Conservation (phyloP, 352 stramenopile genomes). For the Phytopythium ostracodes region DNA sequence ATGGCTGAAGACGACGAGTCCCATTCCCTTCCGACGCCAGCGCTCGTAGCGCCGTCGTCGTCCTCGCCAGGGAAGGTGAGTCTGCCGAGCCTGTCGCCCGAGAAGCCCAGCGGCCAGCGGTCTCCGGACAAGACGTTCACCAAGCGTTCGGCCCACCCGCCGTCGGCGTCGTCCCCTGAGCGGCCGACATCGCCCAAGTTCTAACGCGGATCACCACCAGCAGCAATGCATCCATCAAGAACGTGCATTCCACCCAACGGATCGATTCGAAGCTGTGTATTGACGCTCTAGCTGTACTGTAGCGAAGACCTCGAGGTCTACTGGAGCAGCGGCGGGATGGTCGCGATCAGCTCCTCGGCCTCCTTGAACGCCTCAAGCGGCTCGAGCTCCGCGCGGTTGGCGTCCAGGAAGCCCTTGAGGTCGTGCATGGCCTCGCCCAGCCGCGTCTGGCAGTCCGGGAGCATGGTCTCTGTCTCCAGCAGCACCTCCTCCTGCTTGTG, state of each 20-base stretch:
- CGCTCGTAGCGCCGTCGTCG: background rate
- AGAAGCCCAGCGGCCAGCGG: constrained; percentile 33
- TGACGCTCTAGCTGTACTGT: background rate
- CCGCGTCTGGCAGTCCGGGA: constrained; percentile 70
- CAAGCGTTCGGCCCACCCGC: constrained; percentile 15
- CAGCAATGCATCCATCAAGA: background rate
- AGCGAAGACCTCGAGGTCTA: background rate
- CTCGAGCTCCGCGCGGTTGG: constrained; percentile 35
- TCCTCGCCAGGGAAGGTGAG: constrained; percentile 23
- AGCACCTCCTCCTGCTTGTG: constrained; percentile 81
- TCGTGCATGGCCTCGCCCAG: constrained; percentile 56
- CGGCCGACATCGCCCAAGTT: constrained; percentile 15
- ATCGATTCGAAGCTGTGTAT: constrained; percentile 1
- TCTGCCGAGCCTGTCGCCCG: constrained; percentile 55
- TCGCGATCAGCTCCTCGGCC: constrained; percentile 41
- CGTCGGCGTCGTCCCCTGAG: constrained; percentile 8
- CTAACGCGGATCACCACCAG: too few relatives aligned
- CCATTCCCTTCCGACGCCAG: background rate
- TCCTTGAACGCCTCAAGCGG: constrained; percentile 35
- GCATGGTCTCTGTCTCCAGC: constrained; percentile 77
- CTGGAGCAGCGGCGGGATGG: constrained; percentile 33
- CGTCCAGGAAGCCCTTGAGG: constrained; percentile 42
- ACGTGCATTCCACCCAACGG: background rate
- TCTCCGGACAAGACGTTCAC: constrained; percentile 35
- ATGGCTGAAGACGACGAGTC: constrained; percentile 1